Evolutionary conservation across 306 rosid species (phyloP).

Genomic region (Quillaja saponaria): DNA sequence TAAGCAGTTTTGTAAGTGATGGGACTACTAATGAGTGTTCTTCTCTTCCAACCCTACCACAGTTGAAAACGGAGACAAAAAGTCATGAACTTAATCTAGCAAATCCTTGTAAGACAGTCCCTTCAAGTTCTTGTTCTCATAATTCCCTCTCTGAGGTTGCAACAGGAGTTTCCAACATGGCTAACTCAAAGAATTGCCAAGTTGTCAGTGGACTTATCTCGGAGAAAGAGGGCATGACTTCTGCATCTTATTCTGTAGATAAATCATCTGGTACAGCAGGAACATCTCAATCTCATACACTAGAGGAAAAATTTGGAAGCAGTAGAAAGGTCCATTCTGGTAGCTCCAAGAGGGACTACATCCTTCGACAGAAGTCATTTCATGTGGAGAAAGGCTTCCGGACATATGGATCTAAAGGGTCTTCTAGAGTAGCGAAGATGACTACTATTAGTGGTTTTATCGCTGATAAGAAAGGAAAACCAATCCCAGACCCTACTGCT

Average conservation of each 20-base stretch:
- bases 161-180: conserved; percentile 36
- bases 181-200: conserved; percentile 44
- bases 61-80: conserved; percentile 51
- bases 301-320: conserved; percentile 57
- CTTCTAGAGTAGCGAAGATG: conserved; percentile 70
- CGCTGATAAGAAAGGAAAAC: conserved; percentile 72
- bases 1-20: conserved; percentile 43
- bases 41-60: conserved; percentile 40
- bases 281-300: conserved; percentile 48
- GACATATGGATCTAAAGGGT: conserved; percentile 73
- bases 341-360: conserved; percentile 69
- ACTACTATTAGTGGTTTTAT: conserved; percentile 66
- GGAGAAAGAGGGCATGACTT: conserved; percentile 50
- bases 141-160: conserved; percentile 51
- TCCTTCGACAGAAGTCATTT: conserved; percentile 77
- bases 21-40: conserved; percentile 42
- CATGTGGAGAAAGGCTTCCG: conserved; percentile 70
- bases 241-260: conserved; percentile 40
- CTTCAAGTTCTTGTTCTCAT: conserved; percentile 36
- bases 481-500: conserved; percentile 63
- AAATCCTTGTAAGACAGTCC: conserved; percentile 46
- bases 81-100: conserved; percentile 54
- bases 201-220: conserved; percentile 35
- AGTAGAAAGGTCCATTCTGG: conserved; percentile 59
- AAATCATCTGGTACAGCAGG: conserved; percentile 50